These are phyloP conservation scores for Hansenula lynferdii DNA, from an alignment of 1,139 yeast species.

Conservation along the genomic window DNA sequence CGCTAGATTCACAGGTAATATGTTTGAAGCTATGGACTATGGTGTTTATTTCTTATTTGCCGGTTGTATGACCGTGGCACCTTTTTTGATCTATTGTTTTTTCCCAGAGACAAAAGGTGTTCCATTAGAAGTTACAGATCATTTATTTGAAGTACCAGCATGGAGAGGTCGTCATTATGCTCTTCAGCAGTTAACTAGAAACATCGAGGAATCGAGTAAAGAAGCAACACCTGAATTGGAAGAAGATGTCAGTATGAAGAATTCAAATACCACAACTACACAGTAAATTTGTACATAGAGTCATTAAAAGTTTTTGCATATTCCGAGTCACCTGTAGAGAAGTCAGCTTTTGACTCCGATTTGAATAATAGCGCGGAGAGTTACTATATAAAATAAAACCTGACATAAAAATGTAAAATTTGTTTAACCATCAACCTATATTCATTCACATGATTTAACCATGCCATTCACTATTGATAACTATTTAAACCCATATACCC, in stretches of 20 bases:
- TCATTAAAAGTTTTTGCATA: too few relatives aligned
- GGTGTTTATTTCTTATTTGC: constrained; percentile 45
- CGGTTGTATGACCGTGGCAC: constrained; percentile 27
- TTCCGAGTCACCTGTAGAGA: too few relatives aligned
- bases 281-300: too few relatives aligned
- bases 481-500: not conserved
- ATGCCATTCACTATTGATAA: constrained; percentile 1
- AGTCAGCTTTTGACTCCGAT: too few relatives aligned
- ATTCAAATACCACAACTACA: too few relatives aligned
- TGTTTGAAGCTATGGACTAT: constrained; percentile 36
- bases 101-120: constrained; percentile 44
- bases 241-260: not conserved
- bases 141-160: constrained; percentile 30
- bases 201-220: not conserved
- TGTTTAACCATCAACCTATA: not conserved
- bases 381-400: too few relatives aligned
- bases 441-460: not conserved
- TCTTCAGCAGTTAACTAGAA: not conserved
- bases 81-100: constrained; percentile 29
- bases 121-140: constrained; percentile 39
- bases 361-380: too few relatives aligned
- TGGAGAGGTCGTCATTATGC: constrained; percentile 14
- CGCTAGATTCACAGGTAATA: constrained; percentile 41
- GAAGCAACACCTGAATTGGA: not conserved
- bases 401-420: too few relatives aligned